These are phyloP conservation scores for Neurospora sp. DNA, from an alignment of 495 filamentous ascomycete species.

Conservation along the genomic window DNA sequence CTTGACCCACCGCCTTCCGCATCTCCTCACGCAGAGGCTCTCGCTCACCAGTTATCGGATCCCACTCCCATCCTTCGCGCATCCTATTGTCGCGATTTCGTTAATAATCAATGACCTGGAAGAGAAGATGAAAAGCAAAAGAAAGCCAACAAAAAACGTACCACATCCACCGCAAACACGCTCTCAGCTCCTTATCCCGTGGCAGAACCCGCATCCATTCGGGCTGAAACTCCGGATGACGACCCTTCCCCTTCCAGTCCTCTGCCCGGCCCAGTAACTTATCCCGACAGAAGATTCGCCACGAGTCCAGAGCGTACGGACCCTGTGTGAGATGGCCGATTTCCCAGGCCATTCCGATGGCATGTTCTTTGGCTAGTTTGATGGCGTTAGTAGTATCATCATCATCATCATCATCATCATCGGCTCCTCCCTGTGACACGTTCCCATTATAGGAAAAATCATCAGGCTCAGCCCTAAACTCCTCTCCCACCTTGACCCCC, in stretches of 20 bases:
- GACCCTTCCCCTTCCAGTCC: slow-evolving; percentile 48
- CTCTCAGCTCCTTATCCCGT: slow-evolving; percentile 77
- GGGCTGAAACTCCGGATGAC: slow-evolving; percentile 36
- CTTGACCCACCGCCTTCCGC: slow-evolving; percentile 47
- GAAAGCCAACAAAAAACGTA: slow-evolving; percentile 20
- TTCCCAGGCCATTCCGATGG: slow-evolving; percentile 55
- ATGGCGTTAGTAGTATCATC: slow-evolving; percentile 4
- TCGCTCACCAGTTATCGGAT: slow-evolving; percentile 58
- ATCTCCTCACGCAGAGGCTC: slow-evolving; percentile 44
- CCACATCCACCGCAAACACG: slow-evolving; percentile 88
- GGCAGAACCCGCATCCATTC: slow-evolving; percentile 89
- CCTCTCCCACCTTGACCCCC: slow-evolving; percentile 43
- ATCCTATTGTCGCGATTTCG: slow-evolving; percentile 10
- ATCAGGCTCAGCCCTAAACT: slow-evolving; percentile 19
- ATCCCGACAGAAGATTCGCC: slow-evolving; percentile 91
- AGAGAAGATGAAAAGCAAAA: not conserved
- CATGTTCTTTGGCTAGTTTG: slow-evolving; percentile 26
- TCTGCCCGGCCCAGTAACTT: slow-evolving; percentile 50
- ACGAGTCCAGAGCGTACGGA: slow-evolving; percentile 80
- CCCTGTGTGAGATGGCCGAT: slow-evolving; percentile 83
- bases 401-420: not conserved
- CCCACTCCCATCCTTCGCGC: slow-evolving; percentile 75
- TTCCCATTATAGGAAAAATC: not conserved
- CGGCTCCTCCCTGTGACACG: slow-evolving; percentile 1
- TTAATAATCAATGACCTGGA: not conserved